These are phyloP conservation scores for Castanea sativa DNA, from an alignment of 306 rosid genomes.

Conservation along the genomic window DNA sequence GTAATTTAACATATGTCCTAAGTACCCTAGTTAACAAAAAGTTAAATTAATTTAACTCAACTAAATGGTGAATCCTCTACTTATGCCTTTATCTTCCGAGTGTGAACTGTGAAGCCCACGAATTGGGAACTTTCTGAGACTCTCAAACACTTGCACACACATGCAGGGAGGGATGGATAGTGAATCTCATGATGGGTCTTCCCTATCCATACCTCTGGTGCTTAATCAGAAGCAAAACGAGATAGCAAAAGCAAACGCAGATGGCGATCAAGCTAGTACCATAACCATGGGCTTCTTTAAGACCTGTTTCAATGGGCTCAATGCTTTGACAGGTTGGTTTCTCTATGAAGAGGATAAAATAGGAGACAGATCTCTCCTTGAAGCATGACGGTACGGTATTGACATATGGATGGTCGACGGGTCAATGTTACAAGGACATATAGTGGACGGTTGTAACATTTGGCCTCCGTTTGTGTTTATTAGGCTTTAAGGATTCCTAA, in stretches of 20 bases:
- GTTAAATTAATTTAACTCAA: no score
- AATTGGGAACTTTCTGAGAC: background rate
- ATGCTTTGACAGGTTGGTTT: conserved; percentile 19
- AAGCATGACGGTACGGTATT: no score
- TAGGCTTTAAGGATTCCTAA: no score
- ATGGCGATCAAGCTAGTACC: background rate
- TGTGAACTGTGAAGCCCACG: background rate
- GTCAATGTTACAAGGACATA: no score
- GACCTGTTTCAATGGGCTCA: conserved; percentile 20
- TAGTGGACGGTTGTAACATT: no score
- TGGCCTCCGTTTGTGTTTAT: no score
- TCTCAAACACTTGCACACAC: background rate
- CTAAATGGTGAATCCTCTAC: no score
- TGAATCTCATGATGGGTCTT: background rate
- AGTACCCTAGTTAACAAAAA: no score
- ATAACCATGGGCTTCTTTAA: background rate
- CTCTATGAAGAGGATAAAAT: no score
- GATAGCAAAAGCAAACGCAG: background rate
- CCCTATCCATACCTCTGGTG: background rate
- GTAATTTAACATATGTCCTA: no score
- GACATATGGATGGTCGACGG: no score
- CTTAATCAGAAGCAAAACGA: background rate
- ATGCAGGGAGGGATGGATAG: background rate
- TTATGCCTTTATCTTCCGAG: background rate
- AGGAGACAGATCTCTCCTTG: no score